These are phyloP conservation scores for Mycena capillaripes DNA, from an alignment of 768 basidiomycete genomes.

Conservation along the genomic window DNA sequence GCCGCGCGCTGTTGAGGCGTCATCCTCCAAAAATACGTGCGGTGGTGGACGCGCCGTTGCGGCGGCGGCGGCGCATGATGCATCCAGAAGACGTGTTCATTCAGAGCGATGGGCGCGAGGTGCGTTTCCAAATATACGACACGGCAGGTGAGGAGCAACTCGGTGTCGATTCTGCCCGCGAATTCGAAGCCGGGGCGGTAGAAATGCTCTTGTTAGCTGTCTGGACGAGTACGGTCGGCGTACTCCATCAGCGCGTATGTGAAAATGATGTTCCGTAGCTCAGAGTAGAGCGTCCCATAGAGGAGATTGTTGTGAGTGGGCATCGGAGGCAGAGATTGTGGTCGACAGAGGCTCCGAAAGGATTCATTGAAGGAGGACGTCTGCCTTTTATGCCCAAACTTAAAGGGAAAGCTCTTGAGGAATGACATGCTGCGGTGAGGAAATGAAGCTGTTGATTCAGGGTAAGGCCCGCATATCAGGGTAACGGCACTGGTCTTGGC, in stretches of 20 bases:
- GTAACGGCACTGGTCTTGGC: no score
- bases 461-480: no score
- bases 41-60: neutral
- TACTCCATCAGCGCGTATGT: slow-evolving; percentile 34
- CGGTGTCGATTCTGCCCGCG: slow-evolving; percentile 30
- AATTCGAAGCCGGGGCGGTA: slow-evolving; percentile 40
- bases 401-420: no score
- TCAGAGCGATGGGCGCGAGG: slow-evolving; percentile 34
- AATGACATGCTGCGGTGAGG: no score
- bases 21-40: slow-evolving; percentile 32
- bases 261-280: slow-evolving; percentile 42
- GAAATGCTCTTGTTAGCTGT: slow-evolving; percentile 33
- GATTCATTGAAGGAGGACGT: no score
- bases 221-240: slow-evolving; percentile 31
- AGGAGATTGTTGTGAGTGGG: slow-evolving; percentile 31
- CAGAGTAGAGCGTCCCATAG: slow-evolving; percentile 35
- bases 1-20: slow-evolving; percentile 34
- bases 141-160: slow-evolving; percentile 40
- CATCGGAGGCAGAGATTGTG: neutral
- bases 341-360: neutral
- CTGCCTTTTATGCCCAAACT: no score
- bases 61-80: slow-evolving; percentile 28
- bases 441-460: no score
- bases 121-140: slow-evolving; percentile 41
- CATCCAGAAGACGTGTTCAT: slow-evolving; percentile 43